phyloP scores from a whole-genome alignment of 139 green algal genomes.

The Tetraselmis striata region DNA sequence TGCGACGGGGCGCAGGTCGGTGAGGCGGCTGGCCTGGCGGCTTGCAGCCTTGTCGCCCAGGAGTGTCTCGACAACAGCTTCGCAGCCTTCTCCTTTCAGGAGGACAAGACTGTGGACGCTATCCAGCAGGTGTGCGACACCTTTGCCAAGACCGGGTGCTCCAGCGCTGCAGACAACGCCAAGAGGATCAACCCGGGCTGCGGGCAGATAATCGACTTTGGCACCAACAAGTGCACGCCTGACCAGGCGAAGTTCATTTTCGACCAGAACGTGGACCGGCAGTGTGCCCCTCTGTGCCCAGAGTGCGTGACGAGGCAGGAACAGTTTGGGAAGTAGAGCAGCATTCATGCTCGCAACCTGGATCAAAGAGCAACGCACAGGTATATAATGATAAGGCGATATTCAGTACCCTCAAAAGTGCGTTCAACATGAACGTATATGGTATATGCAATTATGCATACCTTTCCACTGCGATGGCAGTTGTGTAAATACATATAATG shows the following conservation, averaged over 20 bases:
- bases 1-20: neutral
- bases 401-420: no score
- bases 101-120: neutral
- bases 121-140: neutral
- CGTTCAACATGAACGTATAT: no score
- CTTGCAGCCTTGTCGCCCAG: neutral
- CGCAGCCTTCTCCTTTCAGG: neutral
- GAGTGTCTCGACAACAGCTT: neutral
- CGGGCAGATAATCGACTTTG: neutral
- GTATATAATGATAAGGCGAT: no score
- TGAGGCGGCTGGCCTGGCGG: neutral
- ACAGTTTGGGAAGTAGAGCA: no score
- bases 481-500: no score
- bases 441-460: no score
- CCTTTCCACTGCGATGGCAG: no score
- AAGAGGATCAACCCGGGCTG: neutral
- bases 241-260: neutral
- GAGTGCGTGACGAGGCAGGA: no score
- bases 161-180: neutral
- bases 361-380: no score
- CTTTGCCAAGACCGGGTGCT: neutral
- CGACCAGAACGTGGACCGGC: neutral
- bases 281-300: neutral
- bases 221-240: neutral
- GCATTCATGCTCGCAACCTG: no score